Percentiles rank a stretch among this genome's conserved stretches.
Conservation (phyloP, 1,139 yeast species). For the Kodamaea suecica region DNA sequence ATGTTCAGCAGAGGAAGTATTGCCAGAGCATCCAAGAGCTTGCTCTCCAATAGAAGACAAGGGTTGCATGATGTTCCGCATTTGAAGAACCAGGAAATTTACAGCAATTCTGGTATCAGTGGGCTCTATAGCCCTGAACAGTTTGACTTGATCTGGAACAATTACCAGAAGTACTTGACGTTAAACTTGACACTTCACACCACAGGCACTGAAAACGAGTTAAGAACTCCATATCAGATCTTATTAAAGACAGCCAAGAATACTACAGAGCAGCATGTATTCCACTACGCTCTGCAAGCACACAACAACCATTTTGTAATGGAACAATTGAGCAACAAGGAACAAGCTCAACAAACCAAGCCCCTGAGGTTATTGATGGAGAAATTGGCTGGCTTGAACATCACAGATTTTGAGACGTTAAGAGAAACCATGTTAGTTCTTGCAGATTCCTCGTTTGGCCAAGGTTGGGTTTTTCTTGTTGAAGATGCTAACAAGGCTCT, state of each 20-base stretch:
- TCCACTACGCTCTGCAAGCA: conserved; percentile 87
- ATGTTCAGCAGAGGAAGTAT: not conserved
- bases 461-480: conserved; percentile 88
- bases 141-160: conserved; percentile 72
- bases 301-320: conserved; percentile 91
- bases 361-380: conserved; percentile 51
- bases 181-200: conserved; percentile 71
- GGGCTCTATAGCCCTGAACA: conserved; percentile 72
- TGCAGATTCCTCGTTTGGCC: conserved; percentile 58
- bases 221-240: conserved; percentile 74
- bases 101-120: conserved; percentile 54
- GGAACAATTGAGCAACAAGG: conserved; percentile 52
- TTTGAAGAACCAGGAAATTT: conserved; percentile 41
- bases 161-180: conserved; percentile 70
- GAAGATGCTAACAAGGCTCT: conserved; percentile 70
- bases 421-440: conserved; percentile 50
- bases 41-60: not conserved
- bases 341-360: conserved; percentile 32
- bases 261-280: conserved; percentile 65
- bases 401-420: conserved; percentile 49
- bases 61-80: conserved; percentile 63
- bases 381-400: conserved; percentile 38
- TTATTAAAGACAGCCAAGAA: conserved; percentile 69
- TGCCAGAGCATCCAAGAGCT: not conserved
- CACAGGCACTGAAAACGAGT: conserved; percentile 75